Base-by-base conservation (phyloP, 2,329 filamentous ascomycete species). In the Ophiostoma piceae region DNA sequence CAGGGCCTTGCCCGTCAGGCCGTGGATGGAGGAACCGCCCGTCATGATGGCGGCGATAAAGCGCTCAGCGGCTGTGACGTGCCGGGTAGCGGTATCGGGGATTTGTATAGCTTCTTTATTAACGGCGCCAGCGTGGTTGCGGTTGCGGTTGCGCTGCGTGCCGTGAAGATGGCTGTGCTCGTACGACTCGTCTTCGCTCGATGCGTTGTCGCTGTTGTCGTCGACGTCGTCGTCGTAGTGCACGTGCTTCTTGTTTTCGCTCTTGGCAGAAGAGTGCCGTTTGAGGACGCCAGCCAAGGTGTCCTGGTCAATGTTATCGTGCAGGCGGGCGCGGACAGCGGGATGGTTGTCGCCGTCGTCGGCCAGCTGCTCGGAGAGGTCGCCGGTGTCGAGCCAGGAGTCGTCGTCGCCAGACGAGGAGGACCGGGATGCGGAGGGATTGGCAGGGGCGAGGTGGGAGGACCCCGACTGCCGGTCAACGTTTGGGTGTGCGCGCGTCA, bases 1-100 rank as follows among this genome's bases (percentile, higher is more conserved):
- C 77, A 99, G 84, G 80, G 94, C 89, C 84, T 96, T 97, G 82
- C 95, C 95, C 76, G 96, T 96, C 75, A 99, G 87, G 84, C 95
- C 95, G 82, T 95, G 91, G 76, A 92, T 90, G 78, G 90, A 88
- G 77, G 86, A 86, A 74, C 91, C 88, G 78, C 89, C 88, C 74
- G 92, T 88, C 94, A 99, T 97, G 85, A 96, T 90, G 83, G 84
- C 80, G 75, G 90, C 92, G 76, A 98, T 81, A 74, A 91, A 79
- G 77, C 88, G 90, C 79, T 94, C 87, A 73, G 83, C 85, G 75
- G 85, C 85, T 69, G 87, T 85, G 72, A 93, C 87, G 72, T 81
- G 85, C 74, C 85, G 85, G 66, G 85, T 85, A 68, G 83, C 81
- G 71, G 91, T 87, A 76, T 85, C 84, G 35, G 94, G 94, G 73